Percentiles rank a stretch among this genome's conserved stretches.
Evolutionary conservation across 257 asterid species (phyloP).

Genomic region (Jasminum sambac): DNA sequence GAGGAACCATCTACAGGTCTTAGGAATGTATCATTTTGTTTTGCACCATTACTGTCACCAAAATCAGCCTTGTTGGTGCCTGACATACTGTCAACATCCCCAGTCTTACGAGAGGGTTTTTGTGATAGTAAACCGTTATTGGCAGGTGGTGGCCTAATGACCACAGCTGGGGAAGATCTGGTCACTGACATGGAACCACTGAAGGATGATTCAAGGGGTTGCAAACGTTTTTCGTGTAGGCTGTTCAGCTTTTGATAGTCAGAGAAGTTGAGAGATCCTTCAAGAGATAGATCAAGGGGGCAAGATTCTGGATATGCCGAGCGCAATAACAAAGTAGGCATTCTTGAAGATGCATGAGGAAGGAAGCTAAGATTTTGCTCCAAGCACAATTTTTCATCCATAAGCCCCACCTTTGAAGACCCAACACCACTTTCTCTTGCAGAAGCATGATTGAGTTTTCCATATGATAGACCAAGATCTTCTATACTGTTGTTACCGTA

Average conservation of each 20-base stretch:
- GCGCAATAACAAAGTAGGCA: slow-evolving; percentile 26
- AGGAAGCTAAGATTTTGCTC: slow-evolving; percentile 40
- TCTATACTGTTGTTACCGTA: slow-evolving; percentile 34
- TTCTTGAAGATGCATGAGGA: slow-evolving; percentile 39
- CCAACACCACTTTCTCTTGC: slow-evolving; percentile 37
- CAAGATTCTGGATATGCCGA: slow-evolving; percentile 38
- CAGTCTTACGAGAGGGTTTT: slow-evolving; percentile 32
- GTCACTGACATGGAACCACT: slow-evolving; percentile 39
- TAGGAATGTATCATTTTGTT: slow-evolving; percentile 35
- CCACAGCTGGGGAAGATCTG: slow-evolving; percentile 66
- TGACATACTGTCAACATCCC: slow-evolving; percentile 29
- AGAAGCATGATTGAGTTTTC: slow-evolving; percentile 36
- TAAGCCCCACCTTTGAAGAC: slow-evolving; percentile 28
- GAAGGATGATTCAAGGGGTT: slow-evolving; percentile 35
- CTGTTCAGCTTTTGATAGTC: slow-evolving; percentile 31
- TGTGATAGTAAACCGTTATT: slow-evolving; percentile 27
- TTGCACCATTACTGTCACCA: slow-evolving; percentile 32
- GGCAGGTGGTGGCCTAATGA: slow-evolving; percentile 70
- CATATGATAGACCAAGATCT: slow-evolving; percentile 36
- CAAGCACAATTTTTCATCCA: slow-evolving; percentile 39
- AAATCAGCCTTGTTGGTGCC: slow-evolving; percentile 30
- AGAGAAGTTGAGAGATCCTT: slow-evolving; percentile 28
- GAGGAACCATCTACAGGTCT: slow-evolving; percentile 32
- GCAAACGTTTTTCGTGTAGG: slow-evolving; percentile 38
- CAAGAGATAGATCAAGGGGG: slow-evolving; percentile 30